Conservation (phyloP, 441 rosid species). For the Euphorbia schlechtendalii region DNA sequence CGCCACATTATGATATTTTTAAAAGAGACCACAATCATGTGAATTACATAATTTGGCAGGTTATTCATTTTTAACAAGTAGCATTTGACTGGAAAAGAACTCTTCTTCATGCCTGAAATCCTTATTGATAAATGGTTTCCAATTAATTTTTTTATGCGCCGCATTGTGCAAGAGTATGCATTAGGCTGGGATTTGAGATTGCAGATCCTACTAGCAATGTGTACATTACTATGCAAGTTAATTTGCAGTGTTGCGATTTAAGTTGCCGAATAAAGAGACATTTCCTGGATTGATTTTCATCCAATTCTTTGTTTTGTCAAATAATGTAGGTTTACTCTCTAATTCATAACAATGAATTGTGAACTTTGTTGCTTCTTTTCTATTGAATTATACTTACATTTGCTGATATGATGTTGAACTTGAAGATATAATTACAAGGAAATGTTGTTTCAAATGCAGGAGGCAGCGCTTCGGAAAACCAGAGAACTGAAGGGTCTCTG, state of each 20-base stretch:
- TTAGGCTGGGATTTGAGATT: neutral
- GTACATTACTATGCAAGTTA: neutral
- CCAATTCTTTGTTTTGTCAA: neutral
- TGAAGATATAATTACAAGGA: neutral
- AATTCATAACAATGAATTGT: neutral
- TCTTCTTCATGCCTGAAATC: neutral
- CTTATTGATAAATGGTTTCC: neutral
- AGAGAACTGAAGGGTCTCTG: slow-evolving; percentile 85
- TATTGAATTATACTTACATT: too few species aligned
- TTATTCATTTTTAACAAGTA: neutral
- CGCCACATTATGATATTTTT: neutral
- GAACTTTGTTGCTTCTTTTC: neutral
- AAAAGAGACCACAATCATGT: neutral
- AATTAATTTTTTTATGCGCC: neutral
- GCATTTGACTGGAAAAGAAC: neutral
- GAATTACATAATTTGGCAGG: neutral
- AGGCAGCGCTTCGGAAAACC: slow-evolving; percentile 70
- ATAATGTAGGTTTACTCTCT: neutral
- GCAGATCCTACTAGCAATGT: neutral
- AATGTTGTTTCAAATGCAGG: slow-evolving; percentile 37
- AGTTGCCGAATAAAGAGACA: neutral
- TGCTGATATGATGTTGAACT: neutral
- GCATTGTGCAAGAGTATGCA: neutral
- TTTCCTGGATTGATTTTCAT: neutral
- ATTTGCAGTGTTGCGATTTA: neutral